phyloP scores from a whole-genome alignment of 768 basidiomycete species.

The Tulasnella sp. region DNA sequence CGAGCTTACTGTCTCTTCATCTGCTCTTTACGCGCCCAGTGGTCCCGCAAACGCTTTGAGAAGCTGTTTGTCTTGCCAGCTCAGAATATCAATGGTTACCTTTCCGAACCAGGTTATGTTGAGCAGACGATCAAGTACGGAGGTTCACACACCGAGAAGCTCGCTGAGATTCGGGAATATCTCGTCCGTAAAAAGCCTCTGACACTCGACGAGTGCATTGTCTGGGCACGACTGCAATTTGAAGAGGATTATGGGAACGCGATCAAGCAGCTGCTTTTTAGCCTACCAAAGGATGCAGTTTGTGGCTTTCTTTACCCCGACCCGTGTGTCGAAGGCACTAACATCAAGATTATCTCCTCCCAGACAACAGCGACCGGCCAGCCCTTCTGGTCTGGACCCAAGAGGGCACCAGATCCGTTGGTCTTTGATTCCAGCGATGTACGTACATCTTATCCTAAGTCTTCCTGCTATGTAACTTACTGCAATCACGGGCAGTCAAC shows the following conservation, averaged over 20 bases:
- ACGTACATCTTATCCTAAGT: constrained; percentile 28
- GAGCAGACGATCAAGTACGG: constrained; percentile 85
- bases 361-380: constrained; percentile 73
- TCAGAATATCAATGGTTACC: constrained; percentile 89
- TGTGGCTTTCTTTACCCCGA: constrained; percentile 15
- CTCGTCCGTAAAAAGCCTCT: constrained; percentile 87
- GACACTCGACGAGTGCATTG: constrained; percentile 93
- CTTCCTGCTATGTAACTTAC: background rate
- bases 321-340: background rate
- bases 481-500: constrained; percentile 44
- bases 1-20: background rate
- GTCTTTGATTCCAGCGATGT: constrained; percentile 82
- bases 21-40: constrained; percentile 39
- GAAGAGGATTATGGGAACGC: constrained; percentile 89
- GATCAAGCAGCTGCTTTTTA: constrained; percentile 86
- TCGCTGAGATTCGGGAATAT: constrained; percentile 79
- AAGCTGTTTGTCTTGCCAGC: constrained; percentile 87
- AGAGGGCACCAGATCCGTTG: constrained; percentile 88
- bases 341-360: background rate
- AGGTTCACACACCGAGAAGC: constrained; percentile 82
- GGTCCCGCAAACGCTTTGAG: constrained; percentile 90
- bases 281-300: constrained; percentile 86
- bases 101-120: constrained; percentile 91
- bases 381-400: constrained; percentile 98
- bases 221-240: constrained; percentile 93